Base-by-base conservation (phyloP, 192 early-diverging fungal genomes). In the Chytriomyces sp. region DNA sequence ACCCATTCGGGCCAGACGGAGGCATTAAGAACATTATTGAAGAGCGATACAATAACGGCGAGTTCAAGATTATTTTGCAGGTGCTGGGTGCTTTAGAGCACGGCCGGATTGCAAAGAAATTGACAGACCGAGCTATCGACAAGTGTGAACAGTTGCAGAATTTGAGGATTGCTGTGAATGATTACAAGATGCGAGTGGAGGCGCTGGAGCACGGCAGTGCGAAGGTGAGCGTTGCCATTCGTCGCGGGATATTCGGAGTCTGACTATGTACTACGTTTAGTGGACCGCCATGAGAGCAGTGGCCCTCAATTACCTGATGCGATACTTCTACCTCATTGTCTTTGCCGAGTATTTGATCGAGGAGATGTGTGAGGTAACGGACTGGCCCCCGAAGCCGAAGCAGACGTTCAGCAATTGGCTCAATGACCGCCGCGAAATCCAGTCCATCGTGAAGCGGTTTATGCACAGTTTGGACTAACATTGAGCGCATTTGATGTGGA, bases 121-220 rank as follows among this genome's bases (percentile, higher is more conserved):
- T 87, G 4, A 81, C 86, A 3, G 89, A 90, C 44, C 69, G 76
- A 2, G 87, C 85, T 25, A 86, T 90, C 59, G 85, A 90, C 73
- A 65, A 81, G 36, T 89, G 87, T 63, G 87, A 87, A 30, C 87
- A 89, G 74, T 85, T 90, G 78, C 89, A 90, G 72, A 90, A 90
- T 61, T 68, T 90, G 52, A 62, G 89, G 8, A 79, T 64, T 22
- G 84, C 86, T 4, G 82, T 90, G 39, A 85, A 84, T 52, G 87
- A 90, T 58, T 88, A 80, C 63, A 84, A 85, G 69, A 56, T 85
- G 17, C 68, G 87, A 4, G 49, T 87, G 36, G 83, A 83, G 28
- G 83, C 76, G 6, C 53, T 83, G 25, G 79, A 83, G 4, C 64
- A 36, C 1, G 39, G 64, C 1, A 70, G 49, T 25, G 68, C 41